phyloP scores from a whole-genome alignment of 139 green algal species.

The Coelastrella sp. region DNA sequence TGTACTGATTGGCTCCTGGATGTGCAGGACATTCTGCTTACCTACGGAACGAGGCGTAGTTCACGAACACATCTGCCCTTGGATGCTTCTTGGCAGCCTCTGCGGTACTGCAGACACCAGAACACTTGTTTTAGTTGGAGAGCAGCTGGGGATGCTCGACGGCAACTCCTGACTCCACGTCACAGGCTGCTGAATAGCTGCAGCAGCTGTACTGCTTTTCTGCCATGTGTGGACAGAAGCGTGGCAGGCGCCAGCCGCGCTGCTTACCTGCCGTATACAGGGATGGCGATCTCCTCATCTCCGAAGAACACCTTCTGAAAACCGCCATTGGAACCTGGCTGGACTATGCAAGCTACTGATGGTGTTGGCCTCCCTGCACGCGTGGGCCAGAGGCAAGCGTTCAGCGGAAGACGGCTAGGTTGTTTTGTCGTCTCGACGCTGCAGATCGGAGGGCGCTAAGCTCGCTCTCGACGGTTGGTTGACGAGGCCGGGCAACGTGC shows the following conservation, averaged over 20 bases:
- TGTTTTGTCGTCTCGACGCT: too few species aligned
- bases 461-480: too few species aligned
- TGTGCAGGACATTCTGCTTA: constrained; percentile 8
- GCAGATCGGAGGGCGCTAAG: too few species aligned
- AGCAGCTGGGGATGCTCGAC: too few species aligned
- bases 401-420: too few species aligned
- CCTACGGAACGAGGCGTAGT: constrained; percentile 95
- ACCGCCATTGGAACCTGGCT: constrained; percentile 81
- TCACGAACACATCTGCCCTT: constrained; percentile 95
- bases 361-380: constrained; percentile 81
- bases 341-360: constrained; percentile 90
- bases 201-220: constrained; percentile 4
- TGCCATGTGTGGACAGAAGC: too few species aligned
- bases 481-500: not conserved
- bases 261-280: constrained; percentile 76
- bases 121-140: too few species aligned
- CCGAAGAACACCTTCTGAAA: constrained; percentile 98
- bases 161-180: not conserved
- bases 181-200: not conserved
- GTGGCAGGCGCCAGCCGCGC: too few species aligned
- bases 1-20: not conserved
- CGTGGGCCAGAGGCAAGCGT: too few species aligned
- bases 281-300: constrained; percentile 90
- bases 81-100: constrained; percentile 83
- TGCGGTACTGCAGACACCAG: constrained; percentile 65